Percentiles rank a stretch among this genome's conserved stretches.
phyloP scores from a whole-genome alignment of 2,329 filamentous ascomycete species.

The Rhynchosporium secalis region DNA sequence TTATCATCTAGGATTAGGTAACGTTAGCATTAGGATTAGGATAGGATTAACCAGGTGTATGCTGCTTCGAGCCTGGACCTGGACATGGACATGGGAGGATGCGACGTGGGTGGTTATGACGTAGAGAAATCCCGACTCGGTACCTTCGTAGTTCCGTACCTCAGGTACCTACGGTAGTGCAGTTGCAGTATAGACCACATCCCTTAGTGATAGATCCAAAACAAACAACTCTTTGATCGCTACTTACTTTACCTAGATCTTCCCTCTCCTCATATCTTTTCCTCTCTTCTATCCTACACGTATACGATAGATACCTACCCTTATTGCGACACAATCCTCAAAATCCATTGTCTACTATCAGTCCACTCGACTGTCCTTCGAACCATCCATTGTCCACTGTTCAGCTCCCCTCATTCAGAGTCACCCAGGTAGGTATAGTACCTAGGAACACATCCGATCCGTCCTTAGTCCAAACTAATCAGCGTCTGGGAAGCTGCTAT shows the following conservation, averaged over 20 bases:
- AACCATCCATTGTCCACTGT: no score
- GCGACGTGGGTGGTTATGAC: not conserved
- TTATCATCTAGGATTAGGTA: no score
- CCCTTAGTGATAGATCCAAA: not conserved
- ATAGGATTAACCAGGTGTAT: no score
- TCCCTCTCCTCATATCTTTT: not conserved
- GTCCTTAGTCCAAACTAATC: not conserved
- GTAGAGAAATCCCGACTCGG: not conserved
- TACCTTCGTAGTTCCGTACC: no score
- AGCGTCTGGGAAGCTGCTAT: not conserved
- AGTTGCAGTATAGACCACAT: not conserved
- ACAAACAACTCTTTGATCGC: not conserved
- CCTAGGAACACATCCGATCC: not conserved
- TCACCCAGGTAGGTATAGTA: no score
- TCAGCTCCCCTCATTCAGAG: no score
- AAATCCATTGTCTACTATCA: no score
- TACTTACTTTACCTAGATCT: not conserved
- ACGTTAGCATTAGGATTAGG: no score
- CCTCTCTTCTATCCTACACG: not conserved
- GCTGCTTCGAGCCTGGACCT: no score
- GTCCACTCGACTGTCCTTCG: no score
- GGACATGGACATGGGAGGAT: not conserved
- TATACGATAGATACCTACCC: no score
- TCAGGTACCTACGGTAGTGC: not conserved
- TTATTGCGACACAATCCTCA: no score